Evolutionary conservation across 2,329 filamentous ascomycete genomes (phyloP), one percentile per base, ranked within the genome.

Genomic region (Sclerotinia glacialis): DNA sequence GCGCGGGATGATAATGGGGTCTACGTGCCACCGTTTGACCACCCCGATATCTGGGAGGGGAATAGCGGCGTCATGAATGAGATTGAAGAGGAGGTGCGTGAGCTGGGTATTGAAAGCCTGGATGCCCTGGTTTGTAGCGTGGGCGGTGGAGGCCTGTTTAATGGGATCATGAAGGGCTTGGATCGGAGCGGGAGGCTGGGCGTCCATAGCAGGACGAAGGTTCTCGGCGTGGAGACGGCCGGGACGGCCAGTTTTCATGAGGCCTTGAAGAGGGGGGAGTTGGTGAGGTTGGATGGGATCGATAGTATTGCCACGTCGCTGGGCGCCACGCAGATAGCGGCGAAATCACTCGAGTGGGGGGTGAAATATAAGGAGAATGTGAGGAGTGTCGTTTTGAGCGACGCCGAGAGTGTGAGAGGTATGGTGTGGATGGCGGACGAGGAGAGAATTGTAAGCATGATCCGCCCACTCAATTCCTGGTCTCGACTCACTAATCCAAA

Each of bases 371-470:
- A 79, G 1, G 76, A 84, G 47, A 80, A 81, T 53, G 83, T 89
- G 31, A 81, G 81, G 47, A 87, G 83, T 69, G 78, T 85, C 3
- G 89, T 92, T 0, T 80, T 95, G 11, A 83, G 82, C 2, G 92
- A 96, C 73, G 87, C 86, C 4, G 91, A 95, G 74, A 93, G 94
- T 0, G 92, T 91, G 26, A 85, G 88, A 78, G 93, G 88, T 3
- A 90, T 89, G 64, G 87, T 89, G 73, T 82, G 86, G 31, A 88
- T 97, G 69, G 89, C 91, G 12, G 90, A 97, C 71, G 92, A 96
- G 68, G 91, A 93, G 72, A 81, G 90, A 34, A 79, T 94, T 66
- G 56, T 59, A 18, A 23, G 56, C 23, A 18, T 47, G 0, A 14
- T n/a, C 5, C 1, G 5, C n/a, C 14, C 2, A 34, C 42, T n/a